These are phyloP conservation scores for Russula brevipes DNA, from an alignment of 768 basidiomycete genomes.

Conservation along the genomic window DNA sequence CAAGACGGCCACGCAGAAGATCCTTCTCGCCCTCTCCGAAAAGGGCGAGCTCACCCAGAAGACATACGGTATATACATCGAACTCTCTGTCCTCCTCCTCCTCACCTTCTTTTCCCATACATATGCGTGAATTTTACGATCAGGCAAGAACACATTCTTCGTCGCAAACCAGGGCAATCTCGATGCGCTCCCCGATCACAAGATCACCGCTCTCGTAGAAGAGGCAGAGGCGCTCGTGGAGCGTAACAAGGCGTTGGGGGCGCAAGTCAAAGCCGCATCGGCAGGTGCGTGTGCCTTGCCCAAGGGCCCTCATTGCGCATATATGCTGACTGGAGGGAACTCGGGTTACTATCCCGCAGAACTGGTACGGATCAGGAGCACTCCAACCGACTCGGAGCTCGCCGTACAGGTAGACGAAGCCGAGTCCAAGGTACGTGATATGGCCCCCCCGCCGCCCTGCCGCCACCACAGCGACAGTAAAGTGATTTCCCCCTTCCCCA, in stretches of 20 bases:
- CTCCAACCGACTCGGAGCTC: constrained; percentile 69
- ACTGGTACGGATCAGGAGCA: constrained; percentile 53
- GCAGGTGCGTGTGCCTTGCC: constrained; percentile 36
- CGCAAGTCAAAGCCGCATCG: constrained; percentile 47
- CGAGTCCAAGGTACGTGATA: constrained; percentile 45
- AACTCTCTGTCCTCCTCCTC: not conserved
- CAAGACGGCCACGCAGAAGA: constrained; percentile 81
- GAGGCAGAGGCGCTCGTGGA: constrained; percentile 57
- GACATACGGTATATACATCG: constrained; percentile 55
- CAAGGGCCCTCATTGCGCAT: not conserved
- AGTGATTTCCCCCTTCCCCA: not conserved
- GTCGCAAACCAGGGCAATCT: constrained; percentile 77
- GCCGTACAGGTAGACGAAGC: constrained; percentile 47
- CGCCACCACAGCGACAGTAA: too few relatives aligned
- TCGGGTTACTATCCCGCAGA: constrained; percentile 40
- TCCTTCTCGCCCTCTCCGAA: constrained; percentile 75
- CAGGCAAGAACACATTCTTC: constrained; percentile 84
- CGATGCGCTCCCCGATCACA: constrained; percentile 56
- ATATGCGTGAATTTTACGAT: not conserved
- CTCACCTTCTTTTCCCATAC: not conserved
- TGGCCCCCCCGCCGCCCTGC: too few relatives aligned
- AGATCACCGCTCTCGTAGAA: constrained; percentile 53
- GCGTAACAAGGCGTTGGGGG: constrained; percentile 47
- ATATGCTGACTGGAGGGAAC: constrained; percentile 9
- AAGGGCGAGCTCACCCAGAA: constrained; percentile 80